Conservation (phyloP, 2,329 filamentous ascomycete genomes). For the Pseudogymnoascus sp. region DNA sequence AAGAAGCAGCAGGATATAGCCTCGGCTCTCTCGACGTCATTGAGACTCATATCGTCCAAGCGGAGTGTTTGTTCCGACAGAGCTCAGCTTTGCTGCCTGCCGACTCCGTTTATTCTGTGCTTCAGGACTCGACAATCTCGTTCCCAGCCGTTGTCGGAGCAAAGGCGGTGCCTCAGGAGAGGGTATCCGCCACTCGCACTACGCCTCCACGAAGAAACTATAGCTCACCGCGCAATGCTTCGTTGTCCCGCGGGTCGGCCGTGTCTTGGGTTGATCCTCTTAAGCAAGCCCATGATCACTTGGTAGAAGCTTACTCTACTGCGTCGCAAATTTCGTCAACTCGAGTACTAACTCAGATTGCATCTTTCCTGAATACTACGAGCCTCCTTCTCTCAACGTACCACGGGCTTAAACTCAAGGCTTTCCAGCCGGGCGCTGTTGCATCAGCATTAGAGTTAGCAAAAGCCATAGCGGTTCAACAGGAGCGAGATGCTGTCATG, state of each 20-base stretch:
- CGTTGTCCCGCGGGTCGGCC: not conserved
- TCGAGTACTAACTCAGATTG: constrained; percentile 52
- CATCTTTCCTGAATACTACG: constrained; percentile 55
- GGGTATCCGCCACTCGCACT: constrained; percentile 15
- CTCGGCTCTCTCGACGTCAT: constrained; percentile 35
- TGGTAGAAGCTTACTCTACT: constrained; percentile 52
- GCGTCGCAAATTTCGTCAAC: constrained; percentile 43
- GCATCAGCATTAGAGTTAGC: constrained; percentile 61
- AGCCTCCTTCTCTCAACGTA: constrained; percentile 50
- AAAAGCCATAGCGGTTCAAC: constrained; percentile 57
- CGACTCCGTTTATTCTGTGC: constrained; percentile 78
- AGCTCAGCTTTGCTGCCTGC: constrained; percentile 64
- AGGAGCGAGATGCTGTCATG: constrained; percentile 50
- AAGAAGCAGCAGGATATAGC: constrained; percentile 39
- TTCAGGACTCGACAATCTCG: constrained; percentile 88
- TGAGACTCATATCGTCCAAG: constrained; percentile 51
- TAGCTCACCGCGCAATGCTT: not conserved
- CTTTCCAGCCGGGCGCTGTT: constrained; percentile 47
- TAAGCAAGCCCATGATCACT: constrained; percentile 55
- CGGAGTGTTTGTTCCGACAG: constrained; percentile 58
- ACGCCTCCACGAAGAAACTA: constrained; percentile 20
- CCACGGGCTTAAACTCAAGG: constrained; percentile 4
- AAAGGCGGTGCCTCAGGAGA: constrained; percentile 19
- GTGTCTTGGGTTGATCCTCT: constrained; percentile 48
- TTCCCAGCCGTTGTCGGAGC: constrained; percentile 55